A percentile compares a stretch with the other conserved stretches of the same genome.
Evolutionary conservation across 495 filamentous ascomycete genomes (phyloP).

Genomic region (Aspergillus haitiensis): DNA sequence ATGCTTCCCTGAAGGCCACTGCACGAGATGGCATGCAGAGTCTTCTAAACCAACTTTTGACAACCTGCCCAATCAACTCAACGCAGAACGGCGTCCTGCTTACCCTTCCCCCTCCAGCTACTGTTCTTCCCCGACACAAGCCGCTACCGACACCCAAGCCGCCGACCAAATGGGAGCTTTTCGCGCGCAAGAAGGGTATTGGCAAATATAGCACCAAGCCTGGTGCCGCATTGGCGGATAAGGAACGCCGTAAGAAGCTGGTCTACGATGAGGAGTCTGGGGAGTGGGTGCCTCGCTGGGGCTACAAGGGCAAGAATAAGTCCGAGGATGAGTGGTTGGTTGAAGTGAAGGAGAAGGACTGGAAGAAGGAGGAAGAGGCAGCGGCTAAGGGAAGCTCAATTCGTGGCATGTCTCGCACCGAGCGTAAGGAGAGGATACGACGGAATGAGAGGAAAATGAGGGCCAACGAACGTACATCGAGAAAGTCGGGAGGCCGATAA

Average conservation of each 20-base stretch:
- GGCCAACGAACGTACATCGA: constrained; percentile 60
- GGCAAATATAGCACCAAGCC: constrained; percentile 49
- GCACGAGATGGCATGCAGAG: constrained; percentile 86
- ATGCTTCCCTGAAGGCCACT: constrained; percentile 57
- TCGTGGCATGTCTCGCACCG: constrained; percentile 60
- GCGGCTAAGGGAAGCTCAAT: constrained; percentile 61
- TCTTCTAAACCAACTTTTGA: constrained; percentile 86
- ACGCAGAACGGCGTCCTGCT: constrained; percentile 68
- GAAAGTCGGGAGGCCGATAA: constrained; percentile 40
- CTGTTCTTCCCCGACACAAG: constrained; percentile 82
- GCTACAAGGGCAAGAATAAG: constrained; percentile 91
- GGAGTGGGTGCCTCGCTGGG: constrained; percentile 91
- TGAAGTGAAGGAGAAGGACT: constrained; percentile 77
- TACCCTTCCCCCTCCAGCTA: constrained; percentile 66
- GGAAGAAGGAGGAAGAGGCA: constrained; percentile 60
- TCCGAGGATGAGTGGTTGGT: constrained; percentile 78
- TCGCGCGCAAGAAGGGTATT: constrained; percentile 95
- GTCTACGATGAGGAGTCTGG: constrained; percentile 81
- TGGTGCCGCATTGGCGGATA: constrained; percentile 44
- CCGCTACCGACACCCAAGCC: constrained; percentile 75
- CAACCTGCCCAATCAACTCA: constrained; percentile 73
- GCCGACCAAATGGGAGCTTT: constrained; percentile 90
- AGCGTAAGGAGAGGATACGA: constrained; percentile 63
- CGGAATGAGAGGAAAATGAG: constrained; percentile 70
- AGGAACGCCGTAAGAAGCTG: constrained; percentile 73